These are phyloP conservation scores for Schizophyllum amplum DNA, from an alignment of 1,284 basidiomycete genomes.

Conservation along the genomic window DNA sequence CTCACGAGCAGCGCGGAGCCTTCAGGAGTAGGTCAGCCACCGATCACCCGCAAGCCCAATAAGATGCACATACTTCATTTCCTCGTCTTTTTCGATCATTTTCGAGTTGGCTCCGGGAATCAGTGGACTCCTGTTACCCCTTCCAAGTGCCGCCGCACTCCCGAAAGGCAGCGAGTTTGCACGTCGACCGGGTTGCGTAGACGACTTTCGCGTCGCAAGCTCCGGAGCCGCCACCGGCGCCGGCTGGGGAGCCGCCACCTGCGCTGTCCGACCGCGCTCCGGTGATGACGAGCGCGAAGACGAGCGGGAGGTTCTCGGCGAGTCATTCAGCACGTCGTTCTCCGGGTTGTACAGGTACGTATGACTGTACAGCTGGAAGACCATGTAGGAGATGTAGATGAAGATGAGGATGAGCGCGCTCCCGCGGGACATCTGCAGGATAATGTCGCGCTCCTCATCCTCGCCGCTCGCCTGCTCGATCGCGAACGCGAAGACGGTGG, in stretches of 20 bases:
- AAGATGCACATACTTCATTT: background rate
- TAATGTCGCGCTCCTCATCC: conserved; percentile 4
- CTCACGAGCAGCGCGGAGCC: background rate
- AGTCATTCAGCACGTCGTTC: conserved; percentile 20
- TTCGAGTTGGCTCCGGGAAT: background rate
- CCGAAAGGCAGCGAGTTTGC: background rate
- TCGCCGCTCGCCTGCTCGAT: background rate
- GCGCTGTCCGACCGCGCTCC: too few relatives aligned
- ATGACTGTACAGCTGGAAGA: conserved; percentile 86
- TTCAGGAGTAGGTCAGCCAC: background rate
- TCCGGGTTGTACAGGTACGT: conserved; percentile 49
- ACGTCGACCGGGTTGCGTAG: background rate
- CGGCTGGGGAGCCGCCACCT: too few relatives aligned
- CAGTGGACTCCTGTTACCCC: background rate
- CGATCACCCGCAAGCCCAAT: background rate
- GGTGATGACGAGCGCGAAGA: background rate
- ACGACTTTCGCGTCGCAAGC: background rate
- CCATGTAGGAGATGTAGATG: conserved; percentile 64
- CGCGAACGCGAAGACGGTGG: conserved; percentile 46
- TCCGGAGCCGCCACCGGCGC: background rate
- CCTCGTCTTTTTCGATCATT: conserved; percentile 11
- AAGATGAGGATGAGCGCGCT: conserved; percentile 74
- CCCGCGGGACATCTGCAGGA: conserved; percentile 23
- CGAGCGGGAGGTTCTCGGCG: too few relatives aligned
- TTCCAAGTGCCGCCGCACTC: background rate